Percentiles rank a stretch among this genome's conserved stretches.
Evolutionary conservation across 306 rosid genomes (phyloP).

Genomic region (Lathyrus aphaca): DNA sequence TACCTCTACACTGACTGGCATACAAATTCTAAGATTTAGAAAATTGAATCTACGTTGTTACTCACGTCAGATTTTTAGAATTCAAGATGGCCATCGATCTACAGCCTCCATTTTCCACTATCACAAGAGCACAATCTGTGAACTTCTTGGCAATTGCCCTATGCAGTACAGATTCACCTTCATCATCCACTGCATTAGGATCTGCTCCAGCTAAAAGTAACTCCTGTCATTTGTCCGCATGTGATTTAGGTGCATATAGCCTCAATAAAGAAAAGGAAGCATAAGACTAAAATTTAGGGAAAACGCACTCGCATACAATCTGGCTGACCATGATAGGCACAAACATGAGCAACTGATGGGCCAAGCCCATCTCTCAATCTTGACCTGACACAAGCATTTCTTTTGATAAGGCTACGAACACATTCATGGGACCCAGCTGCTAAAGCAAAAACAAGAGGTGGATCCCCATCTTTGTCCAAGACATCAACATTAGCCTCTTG

Average conservation of each 20-base stretch:
- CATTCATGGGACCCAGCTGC: slow-evolving; percentile 99
- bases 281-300: slow-evolving; percentile 37
- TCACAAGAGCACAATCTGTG: slow-evolving; percentile 90
- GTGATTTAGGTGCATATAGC: slow-evolving; percentile 30
- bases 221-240: slow-evolving; percentile 63
- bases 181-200: slow-evolving; percentile 95
- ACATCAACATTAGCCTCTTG: slow-evolving; percentile 88
- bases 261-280: slow-evolving; percentile 37
- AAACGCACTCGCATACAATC: slow-evolving; percentile 97
- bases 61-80: slow-evolving; percentile 89
- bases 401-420: slow-evolving; percentile 69
- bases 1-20: slow-evolving; percentile 13
- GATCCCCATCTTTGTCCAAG: slow-evolving; percentile 95
- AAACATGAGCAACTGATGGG: slow-evolving; percentile 94
- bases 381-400: slow-evolving; percentile 88
- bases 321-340: slow-evolving; percentile 99
- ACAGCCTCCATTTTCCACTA: slow-evolving; percentile 96
- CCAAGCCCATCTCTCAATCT: slow-evolving; percentile 90
- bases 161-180: slow-evolving; percentile 95
- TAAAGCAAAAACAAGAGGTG: slow-evolving; percentile 94
- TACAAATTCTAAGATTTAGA: slow-evolving; percentile 20
- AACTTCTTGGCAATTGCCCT: slow-evolving; percentile 91
- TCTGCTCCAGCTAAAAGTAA: slow-evolving; percentile 94
- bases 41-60: slow-evolving; percentile 23
- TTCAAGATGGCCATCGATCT: slow-evolving; percentile 83